Conservation (phyloP, 2,329 filamentous ascomycete genomes). For the Cladosporium sp. region DNA sequence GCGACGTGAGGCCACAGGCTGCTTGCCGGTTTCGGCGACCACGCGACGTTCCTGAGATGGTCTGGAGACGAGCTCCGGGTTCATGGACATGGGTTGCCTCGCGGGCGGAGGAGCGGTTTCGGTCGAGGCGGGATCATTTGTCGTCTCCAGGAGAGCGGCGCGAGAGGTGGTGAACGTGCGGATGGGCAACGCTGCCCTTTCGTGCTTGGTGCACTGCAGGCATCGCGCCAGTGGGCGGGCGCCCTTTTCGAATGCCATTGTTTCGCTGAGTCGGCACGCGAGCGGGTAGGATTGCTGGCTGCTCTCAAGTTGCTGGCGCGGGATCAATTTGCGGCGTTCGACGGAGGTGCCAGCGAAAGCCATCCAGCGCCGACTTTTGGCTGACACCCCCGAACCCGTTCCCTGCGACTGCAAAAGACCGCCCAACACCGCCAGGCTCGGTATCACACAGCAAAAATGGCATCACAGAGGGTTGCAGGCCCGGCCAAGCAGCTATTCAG, state of each 20-base stretch:
- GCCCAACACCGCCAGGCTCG: constrained; percentile 13
- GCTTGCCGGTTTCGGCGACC: constrained; percentile 43
- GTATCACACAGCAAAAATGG: constrained; percentile 27
- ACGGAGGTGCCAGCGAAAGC: background rate
- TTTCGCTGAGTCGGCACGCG: background rate
- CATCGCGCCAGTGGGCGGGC: constrained; percentile 30
- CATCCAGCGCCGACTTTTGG: background rate
- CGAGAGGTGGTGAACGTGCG: constrained; percentile 47
- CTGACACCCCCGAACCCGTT: background rate
- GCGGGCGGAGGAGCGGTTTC: background rate
- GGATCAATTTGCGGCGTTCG: constrained; percentile 3
- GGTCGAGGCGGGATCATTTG: background rate
- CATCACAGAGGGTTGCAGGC: constrained; percentile 32
- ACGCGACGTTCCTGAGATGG: constrained; percentile 5
- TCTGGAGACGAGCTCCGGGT: constrained; percentile 59
- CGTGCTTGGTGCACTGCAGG: constrained; percentile 22
- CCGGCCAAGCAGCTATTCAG: constrained; percentile 32
- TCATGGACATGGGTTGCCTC: constrained; percentile 31
- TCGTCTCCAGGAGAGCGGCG: constrained; percentile 34
- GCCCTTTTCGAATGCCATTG: constrained; percentile 4
- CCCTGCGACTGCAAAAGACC: background rate
- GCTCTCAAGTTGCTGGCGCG: background rate
- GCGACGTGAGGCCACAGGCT: constrained; percentile 77
- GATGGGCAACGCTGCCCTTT: constrained; percentile 25
- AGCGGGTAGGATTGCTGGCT: background rate